These are phyloP conservation scores for Malassezia sympodialis DNA, from an alignment of 1,284 basidiomycete genomes.

Conservation along the genomic window DNA sequence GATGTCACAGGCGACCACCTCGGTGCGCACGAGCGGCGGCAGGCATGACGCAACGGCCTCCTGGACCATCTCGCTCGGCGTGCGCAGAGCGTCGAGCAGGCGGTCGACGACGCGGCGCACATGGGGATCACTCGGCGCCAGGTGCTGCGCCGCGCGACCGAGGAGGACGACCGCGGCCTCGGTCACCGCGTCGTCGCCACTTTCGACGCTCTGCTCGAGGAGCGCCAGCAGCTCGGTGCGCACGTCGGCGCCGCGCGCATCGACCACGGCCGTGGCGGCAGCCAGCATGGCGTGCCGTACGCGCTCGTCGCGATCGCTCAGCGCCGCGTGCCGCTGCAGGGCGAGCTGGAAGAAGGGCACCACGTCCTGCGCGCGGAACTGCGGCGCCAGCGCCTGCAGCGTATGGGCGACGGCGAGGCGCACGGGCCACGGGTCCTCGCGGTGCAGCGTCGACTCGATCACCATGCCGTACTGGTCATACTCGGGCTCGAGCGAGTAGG, in stretches of 20 bases:
- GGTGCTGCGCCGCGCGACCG: slow-evolving; percentile 80
- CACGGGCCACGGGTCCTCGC: slow-evolving; percentile 81
- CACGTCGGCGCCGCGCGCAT: slow-evolving; percentile 65
- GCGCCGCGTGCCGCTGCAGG: slow-evolving; percentile 68
- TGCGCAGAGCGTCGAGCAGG: slow-evolving; percentile 82
- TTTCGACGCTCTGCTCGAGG: slow-evolving; percentile 68
- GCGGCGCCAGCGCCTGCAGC: slow-evolving; percentile 62
- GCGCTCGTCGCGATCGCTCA: slow-evolving; percentile 73
- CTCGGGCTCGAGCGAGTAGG: slow-evolving; percentile 62
- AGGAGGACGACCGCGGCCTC: slow-evolving; percentile 92
- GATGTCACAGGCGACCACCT: slow-evolving; percentile 53
- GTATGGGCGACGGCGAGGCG: slow-evolving; percentile 67
- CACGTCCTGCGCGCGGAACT: slow-evolving; percentile 60
- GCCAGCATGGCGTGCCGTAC: slow-evolving; percentile 79
- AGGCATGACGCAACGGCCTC: slow-evolving; percentile 84
- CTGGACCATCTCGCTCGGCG: slow-evolving; percentile 91
- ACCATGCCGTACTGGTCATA: slow-evolving; percentile 66
- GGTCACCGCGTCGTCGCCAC: slow-evolving; percentile 54
- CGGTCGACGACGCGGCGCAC: slow-evolving; percentile 63
- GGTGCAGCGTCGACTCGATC: slow-evolving; percentile 75
- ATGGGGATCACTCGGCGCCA: slow-evolving; percentile 55
- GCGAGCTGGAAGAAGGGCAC: slow-evolving; percentile 71
- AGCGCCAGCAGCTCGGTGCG: slow-evolving; percentile 68
- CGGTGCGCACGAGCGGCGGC: slow-evolving; percentile 66
- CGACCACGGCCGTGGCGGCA: slow-evolving; percentile 72